Conservation (phyloP, 2,329 filamentous ascomycete species). For the Thielaviopsis euricoi region DNA sequence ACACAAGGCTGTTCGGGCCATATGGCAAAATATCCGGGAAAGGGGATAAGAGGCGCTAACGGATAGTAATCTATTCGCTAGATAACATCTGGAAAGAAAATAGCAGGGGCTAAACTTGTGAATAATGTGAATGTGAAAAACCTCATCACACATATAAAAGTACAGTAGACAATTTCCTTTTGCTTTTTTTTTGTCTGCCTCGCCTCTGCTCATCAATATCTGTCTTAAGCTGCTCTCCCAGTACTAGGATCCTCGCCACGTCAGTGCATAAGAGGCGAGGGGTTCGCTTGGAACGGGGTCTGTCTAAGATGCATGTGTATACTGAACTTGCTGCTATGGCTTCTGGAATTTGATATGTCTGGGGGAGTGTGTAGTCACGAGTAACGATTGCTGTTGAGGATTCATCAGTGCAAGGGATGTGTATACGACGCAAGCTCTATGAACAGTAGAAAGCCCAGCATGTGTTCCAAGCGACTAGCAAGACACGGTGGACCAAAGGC, state of each 20-base stretch:
- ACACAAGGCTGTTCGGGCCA: no score
- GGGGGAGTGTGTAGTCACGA: no score
- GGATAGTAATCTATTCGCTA: neutral
- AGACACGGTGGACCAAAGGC: neutral
- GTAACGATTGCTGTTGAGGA: no score
- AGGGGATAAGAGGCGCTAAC: neutral
- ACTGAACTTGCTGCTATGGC: no score
- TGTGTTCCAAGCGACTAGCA: neutral
- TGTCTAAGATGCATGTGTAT: neutral
- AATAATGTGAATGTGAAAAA: no score
- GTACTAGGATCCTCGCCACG: neutral
- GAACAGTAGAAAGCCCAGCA: no score
- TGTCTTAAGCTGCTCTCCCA: neutral
- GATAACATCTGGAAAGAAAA: neutral
- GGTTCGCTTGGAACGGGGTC: neutral
- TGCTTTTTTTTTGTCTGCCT: no score
- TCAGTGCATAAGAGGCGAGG: neutral
- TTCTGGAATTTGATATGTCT: no score
- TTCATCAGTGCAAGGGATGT: no score
- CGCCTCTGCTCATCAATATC: neutral
- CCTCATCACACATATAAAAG: no score
- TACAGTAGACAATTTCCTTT: no score
- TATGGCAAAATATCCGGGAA: neutral
- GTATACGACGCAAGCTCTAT: no score
- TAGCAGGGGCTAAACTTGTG: neutral